Conservation (phyloP, 2,329 filamentous ascomycete genomes). For the Botrytis hyacinthi region DNA sequence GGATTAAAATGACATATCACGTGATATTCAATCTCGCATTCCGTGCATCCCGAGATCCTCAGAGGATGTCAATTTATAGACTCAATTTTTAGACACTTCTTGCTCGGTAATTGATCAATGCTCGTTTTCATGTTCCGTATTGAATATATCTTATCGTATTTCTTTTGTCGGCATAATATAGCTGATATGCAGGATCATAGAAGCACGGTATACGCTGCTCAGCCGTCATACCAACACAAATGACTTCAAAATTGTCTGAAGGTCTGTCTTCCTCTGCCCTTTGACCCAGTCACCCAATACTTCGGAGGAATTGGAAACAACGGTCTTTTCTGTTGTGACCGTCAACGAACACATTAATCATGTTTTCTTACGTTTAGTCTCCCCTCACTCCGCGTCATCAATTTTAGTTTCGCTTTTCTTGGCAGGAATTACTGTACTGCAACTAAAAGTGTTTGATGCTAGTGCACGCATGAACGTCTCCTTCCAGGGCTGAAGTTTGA, state of each 20-base stretch:
- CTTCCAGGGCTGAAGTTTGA: constrained; percentile 1
- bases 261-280: background rate
- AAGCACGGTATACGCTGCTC: background rate
- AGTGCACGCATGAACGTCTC: background rate
- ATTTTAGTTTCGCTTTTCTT: background rate
- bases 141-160: background rate
- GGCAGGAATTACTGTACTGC: background rate
- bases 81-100: background rate
- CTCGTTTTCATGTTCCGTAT: background rate
- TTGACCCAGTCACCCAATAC: background rate
- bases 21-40: background rate
- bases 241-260: background rate
- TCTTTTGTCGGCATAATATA: background rate
- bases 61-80: background rate
- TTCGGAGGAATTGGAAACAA: background rate
- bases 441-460: background rate
- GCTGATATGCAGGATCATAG: background rate
- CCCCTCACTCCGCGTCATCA: background rate
- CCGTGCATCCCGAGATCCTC: background rate
- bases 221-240: background rate
- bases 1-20: background rate
- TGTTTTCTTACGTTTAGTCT: background rate
- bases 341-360: background rate
- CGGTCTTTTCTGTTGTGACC: background rate
- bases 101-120: background rate